Evolutionary conservation across 192 early-diverging fungal genomes (phyloP).

Genomic region (Coemansia sp.): DNA sequence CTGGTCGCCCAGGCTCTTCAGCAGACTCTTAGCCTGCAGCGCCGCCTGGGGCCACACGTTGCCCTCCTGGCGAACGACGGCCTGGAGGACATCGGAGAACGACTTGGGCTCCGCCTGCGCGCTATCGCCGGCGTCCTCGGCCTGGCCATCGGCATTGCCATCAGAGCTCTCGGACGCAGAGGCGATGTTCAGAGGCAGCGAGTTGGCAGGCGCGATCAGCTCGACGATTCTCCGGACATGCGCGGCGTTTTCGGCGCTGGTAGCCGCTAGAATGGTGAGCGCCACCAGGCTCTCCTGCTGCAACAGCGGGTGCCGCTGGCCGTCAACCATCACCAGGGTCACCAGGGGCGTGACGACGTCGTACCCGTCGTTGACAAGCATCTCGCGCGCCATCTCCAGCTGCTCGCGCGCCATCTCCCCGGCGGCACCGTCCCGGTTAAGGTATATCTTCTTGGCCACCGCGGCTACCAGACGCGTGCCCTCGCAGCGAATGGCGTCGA

Average conservation of each 20-base stretch:
- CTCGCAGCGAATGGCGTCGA: slow-evolving; percentile 51
- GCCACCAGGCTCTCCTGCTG: slow-evolving; percentile 49
- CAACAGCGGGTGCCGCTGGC: slow-evolving; percentile 44
- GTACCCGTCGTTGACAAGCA: slow-evolving; percentile 4
- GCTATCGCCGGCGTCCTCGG: background rate
- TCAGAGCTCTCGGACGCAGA: too few species aligned
- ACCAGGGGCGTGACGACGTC: slow-evolving; percentile 39
- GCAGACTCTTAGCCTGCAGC: slow-evolving; percentile 45
- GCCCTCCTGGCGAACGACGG: slow-evolving; percentile 11
- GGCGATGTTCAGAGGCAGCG: slow-evolving; percentile 3
- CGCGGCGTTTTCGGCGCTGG: background rate
- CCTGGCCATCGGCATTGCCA: too few species aligned
- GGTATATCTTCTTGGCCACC: slow-evolving; percentile 21
- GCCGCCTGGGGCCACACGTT: slow-evolving; percentile 33
- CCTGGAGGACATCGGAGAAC: slow-evolving; percentile 16
- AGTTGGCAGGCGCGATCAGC: slow-evolving; percentile 10
- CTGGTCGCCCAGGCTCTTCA: slow-evolving; percentile 4
- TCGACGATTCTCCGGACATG: slow-evolving; percentile 15
- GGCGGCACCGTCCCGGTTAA: background rate
- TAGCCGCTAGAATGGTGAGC: slow-evolving; percentile 31
- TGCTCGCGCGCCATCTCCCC: background rate
- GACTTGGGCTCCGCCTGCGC: background rate
- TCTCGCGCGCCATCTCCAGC: background rate
- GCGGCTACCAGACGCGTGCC: slow-evolving; percentile 40
- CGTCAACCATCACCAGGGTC: slow-evolving; percentile 33